Percentiles rank a stretch among this genome's conserved stretches.
These are phyloP conservation scores for Tolypocladium pustulatum DNA, from an alignment of 2,329 filamentous ascomycete genomes.

Conservation along the genomic window DNA sequence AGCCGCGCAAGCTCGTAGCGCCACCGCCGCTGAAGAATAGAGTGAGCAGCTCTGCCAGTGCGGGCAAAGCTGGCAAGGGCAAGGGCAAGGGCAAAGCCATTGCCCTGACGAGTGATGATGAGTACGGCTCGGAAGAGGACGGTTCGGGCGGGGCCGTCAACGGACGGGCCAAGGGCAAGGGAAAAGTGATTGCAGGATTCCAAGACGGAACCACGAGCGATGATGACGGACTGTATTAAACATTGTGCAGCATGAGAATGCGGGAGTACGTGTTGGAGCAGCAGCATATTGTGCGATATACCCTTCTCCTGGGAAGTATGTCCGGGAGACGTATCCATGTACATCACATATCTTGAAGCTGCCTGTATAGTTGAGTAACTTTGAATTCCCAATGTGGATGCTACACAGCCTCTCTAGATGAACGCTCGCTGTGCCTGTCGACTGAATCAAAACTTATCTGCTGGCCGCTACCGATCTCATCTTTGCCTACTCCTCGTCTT, in stretches of 20 bases:
- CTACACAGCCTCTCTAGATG: conserved; percentile 3
- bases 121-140: conserved; percentile 22
- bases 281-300: background rate
- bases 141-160: conserved; percentile 20
- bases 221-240: conserved; percentile 46
- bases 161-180: conserved; percentile 40
- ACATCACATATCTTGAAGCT: background rate
- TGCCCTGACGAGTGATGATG: conserved; percentile 20
- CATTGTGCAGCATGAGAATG: background rate
- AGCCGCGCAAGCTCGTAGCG: conserved; percentile 14
- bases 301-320: background rate
- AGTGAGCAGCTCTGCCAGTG: conserved; percentile 16
- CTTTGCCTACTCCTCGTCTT: conserved; percentile 7
- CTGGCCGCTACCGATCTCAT: conserved; percentile 1
- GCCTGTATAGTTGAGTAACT: conserved; percentile 1
- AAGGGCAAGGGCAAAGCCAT: conserved; percentile 23
- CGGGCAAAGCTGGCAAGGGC: conserved; percentile 24
- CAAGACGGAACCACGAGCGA: conserved; percentile 43
- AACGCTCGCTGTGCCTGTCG: background rate
- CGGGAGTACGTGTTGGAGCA: background rate
- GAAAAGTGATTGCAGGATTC: conserved; percentile 41
- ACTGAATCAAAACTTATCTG: background rate
- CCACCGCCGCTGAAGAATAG: conserved; percentile 14
- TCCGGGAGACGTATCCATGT: background rate
- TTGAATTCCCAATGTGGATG: conserved; percentile 2